A percentile compares a stretch with the other conserved stretches of the same genome.
phyloP scores from a whole-genome alignment of 495 filamentous ascomycete species.

The Oidiodendron maius region DNA sequence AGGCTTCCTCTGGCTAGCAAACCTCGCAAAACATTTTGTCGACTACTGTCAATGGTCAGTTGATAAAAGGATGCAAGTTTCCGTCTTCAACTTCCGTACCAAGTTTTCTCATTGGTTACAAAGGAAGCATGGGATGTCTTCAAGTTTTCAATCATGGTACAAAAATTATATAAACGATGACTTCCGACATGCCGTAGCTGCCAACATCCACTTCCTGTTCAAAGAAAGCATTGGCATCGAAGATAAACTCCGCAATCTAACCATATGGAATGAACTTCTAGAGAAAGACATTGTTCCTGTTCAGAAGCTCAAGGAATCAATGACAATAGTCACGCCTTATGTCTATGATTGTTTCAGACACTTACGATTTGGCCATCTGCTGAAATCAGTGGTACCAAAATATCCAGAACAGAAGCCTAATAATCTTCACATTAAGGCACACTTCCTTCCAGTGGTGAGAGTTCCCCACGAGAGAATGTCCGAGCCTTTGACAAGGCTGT shows the following conservation, averaged over 20 bases:
- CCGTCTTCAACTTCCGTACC: slow-evolving; percentile 44
- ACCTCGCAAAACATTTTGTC: slow-evolving; percentile 60
- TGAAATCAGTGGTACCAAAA: slow-evolving; percentile 24
- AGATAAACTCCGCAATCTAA: slow-evolving; percentile 24
- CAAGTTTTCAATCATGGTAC: slow-evolving; percentile 43
- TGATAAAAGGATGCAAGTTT: slow-evolving; percentile 26
- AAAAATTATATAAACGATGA: slow-evolving; percentile 33
- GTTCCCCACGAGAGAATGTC: neutral
- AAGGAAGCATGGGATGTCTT: slow-evolving; percentile 29
- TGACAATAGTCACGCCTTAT: slow-evolving; percentile 64
- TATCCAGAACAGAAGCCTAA: slow-evolving; percentile 9
- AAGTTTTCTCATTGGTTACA: slow-evolving; percentile 51
- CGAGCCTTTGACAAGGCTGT: neutral
- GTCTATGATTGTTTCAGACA: slow-evolving; percentile 57
- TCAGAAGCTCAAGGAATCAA: slow-evolving; percentile 19
- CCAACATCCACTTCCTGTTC: slow-evolving; percentile 55
- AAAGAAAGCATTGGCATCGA: slow-evolving; percentile 48
- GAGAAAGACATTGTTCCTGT: slow-evolving; percentile 11
- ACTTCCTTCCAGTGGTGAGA: slow-evolving; percentile 5
- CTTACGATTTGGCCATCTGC: slow-evolving; percentile 49
- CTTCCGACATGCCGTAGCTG: slow-evolving; percentile 49
- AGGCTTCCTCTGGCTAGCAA: slow-evolving; percentile 61
- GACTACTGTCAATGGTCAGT: slow-evolving; percentile 45
- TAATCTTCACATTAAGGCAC: slow-evolving; percentile 5
- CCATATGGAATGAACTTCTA: slow-evolving; percentile 37